These are phyloP conservation scores for Paramarasmius palmivorus DNA, from an alignment of 1,284 basidiomycete genomes.

Conservation along the genomic window DNA sequence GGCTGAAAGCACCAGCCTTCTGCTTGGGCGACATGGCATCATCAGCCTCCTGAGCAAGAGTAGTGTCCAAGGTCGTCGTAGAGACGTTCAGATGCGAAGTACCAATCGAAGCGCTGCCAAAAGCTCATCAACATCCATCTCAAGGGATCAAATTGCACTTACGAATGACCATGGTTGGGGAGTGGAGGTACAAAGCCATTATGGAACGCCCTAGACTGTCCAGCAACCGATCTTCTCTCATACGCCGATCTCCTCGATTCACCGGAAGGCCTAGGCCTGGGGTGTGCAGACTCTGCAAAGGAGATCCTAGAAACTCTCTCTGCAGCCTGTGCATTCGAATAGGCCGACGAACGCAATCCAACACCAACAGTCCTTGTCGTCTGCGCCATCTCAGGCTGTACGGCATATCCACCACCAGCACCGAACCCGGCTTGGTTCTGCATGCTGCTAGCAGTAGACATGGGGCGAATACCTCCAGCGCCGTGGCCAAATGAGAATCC, in stretches of 20 bases:
- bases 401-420: background rate
- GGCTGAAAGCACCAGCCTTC: background rate
- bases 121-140: too few relatives aligned
- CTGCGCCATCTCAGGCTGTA: constrained; percentile 48
- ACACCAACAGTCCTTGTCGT: constrained; percentile 44
- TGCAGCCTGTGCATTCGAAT: constrained; percentile 26
- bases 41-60: constrained; percentile 14
- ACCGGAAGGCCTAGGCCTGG: constrained; percentile 58
- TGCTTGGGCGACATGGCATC: constrained; percentile 13
- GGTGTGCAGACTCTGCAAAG: constrained; percentile 47
- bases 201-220: constrained; percentile 56
- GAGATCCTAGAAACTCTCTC: constrained; percentile 49
- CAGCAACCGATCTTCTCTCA: constrained; percentile 13
- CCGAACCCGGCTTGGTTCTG: background rate
- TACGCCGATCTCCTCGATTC: constrained; percentile 51
- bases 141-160: too few relatives aligned
- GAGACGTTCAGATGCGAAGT: constrained; percentile 2
- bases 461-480: constrained; percentile 11
- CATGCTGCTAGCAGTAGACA: constrained; percentile 36
- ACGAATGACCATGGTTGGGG: constrained; percentile 9
- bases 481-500: constrained; percentile 23
- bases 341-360: constrained; percentile 39
- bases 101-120: background rate
- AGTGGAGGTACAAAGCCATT: constrained; percentile 34
- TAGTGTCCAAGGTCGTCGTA: constrained; percentile 9